Evolutionary conservation across 2,329 filamentous ascomycete species (phyloP), one percentile per base, ranked within the genome.

Genomic region (Pseudogymnoascus sp.): DNA sequence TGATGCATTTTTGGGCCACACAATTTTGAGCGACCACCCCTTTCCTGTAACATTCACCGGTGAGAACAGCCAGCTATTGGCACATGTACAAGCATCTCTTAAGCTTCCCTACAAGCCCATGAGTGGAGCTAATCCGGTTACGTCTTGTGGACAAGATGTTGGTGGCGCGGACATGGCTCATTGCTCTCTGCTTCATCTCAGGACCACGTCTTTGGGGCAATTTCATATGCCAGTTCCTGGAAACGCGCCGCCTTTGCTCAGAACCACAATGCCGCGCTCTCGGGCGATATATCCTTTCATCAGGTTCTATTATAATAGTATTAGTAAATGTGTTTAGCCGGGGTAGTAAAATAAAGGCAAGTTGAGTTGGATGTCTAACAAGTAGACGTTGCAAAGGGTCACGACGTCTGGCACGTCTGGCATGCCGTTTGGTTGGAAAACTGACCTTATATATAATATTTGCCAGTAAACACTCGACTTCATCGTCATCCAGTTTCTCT

Each of bases 211-310:
- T 18, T 33, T 55, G 29, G 5, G 15, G 10, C 48, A 9, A 33
- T 10, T 18, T 72, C 74, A 87, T 58, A 87, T 76, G 15, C 90
- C 89, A 25, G 95, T 97, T 25, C 92, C 92, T 0, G 95, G 94
- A 71, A 99, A 99, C 1, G 94, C 93, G 40, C 90, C 91, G 63
- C 84, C 89, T 75, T 97, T 97, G 74, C 91, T 97, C 62, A 99
- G 77, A 18, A 99, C 94, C 29, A 99, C 89, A 67, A 92, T 92
- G 35, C 88, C 89, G 68, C 89, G 86, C 68, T 96, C 92, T 61
- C 93, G 88, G 33, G 93, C 88, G 68, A 99, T 99, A 75, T 99
- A 99, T 40, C 95, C 94, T 76, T 97, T 99, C 90, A 99, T 96
- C 59, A 73, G 66, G 62, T 69, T 72, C 72, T 73, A 59, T 59